These are phyloP conservation scores for Fusarium camptoceras DNA, from an alignment of 2,329 filamentous ascomycete species.

Conservation along the genomic window DNA sequence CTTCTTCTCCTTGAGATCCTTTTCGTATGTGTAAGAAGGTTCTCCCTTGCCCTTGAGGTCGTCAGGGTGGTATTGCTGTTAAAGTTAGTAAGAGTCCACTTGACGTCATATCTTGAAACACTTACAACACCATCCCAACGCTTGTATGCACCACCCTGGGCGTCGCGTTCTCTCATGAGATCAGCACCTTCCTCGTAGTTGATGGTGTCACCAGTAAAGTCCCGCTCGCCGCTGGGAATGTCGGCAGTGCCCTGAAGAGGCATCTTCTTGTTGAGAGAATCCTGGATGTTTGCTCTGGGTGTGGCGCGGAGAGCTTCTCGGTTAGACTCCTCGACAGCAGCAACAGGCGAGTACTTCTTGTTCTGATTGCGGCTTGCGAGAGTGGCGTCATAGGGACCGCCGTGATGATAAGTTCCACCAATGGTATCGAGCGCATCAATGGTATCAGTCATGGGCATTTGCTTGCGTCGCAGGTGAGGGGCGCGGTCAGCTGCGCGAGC, in stretches of 20 bases:
- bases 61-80: constrained; percentile 74
- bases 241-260: constrained; percentile 84
- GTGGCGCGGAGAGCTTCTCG: constrained; percentile 83
- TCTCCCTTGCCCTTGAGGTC: constrained; percentile 88
- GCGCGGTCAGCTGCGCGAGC: constrained; percentile 74
- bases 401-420: constrained; percentile 82
- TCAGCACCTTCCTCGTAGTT: constrained; percentile 88
- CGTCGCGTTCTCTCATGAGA: constrained; percentile 79
- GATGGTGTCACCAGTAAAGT: constrained; percentile 77
- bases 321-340: constrained; percentile 79
- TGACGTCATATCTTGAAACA: constrained; percentile 33
- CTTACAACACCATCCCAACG: constrained; percentile 79
- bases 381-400: constrained; percentile 89
- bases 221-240: constrained; percentile 78
- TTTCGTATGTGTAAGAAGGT: constrained; percentile 78
- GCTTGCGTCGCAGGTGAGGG: constrained; percentile 74
- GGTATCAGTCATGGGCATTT: constrained; percentile 75
- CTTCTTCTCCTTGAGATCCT: constrained; percentile 70
- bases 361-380: constrained; percentile 78
- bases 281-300: constrained; percentile 79
- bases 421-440: constrained; percentile 85
- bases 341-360: constrained; percentile 74
- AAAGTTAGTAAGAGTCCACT: constrained; percentile 14
- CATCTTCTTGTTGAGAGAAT: constrained; percentile 77
- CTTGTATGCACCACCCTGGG: constrained; percentile 79